phyloP scores from a whole-genome alignment of 2,329 filamentous ascomycete genomes.

The Ceratocystis colombiana region DNA sequence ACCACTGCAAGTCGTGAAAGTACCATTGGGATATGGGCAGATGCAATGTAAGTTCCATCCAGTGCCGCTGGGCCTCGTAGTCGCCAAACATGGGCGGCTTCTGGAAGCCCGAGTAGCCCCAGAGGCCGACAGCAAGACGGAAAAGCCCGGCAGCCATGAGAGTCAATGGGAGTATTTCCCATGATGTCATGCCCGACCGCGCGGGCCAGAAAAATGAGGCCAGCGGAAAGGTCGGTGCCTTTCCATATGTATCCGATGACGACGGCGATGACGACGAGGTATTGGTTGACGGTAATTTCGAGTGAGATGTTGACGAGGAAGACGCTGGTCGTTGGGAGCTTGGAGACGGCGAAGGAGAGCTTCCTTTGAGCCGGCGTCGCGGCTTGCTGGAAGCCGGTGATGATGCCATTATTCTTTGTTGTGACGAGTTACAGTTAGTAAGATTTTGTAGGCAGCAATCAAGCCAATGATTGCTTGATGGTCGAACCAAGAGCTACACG shows the following conservation, averaged over 20 bases:
- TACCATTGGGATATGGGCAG: constrained; percentile 94
- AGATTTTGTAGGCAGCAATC: not conserved
- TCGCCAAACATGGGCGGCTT: constrained; percentile 89
- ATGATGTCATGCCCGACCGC: constrained; percentile 74
- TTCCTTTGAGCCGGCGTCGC: constrained; percentile 47
- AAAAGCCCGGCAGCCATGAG: constrained; percentile 88
- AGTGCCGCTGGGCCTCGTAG: constrained; percentile 95
- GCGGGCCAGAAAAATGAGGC: constrained; percentile 93
- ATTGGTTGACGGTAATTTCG: not conserved
- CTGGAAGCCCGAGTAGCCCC: constrained; percentile 83
- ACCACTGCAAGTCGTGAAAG: constrained; percentile 92
- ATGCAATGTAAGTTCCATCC: constrained; percentile 93
- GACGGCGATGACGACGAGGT: not conserved
- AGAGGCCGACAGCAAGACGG: constrained; percentile 82
- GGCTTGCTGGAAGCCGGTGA: constrained; percentile 49
- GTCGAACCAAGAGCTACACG: not conserved
- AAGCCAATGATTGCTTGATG: not conserved
- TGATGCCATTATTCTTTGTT: constrained; percentile 37
- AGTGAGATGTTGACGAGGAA: constrained; percentile 11
- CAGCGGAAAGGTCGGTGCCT: constrained; percentile 71
- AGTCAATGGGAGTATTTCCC: constrained; percentile 78
- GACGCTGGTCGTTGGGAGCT: constrained; percentile 12
- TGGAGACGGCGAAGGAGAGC: constrained; percentile 17
- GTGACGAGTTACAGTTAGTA: not conserved
- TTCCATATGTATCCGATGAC: constrained; percentile 33